phyloP scores from a whole-genome alignment of 129 eudicot species.

The Flaveria brownii region DNA sequence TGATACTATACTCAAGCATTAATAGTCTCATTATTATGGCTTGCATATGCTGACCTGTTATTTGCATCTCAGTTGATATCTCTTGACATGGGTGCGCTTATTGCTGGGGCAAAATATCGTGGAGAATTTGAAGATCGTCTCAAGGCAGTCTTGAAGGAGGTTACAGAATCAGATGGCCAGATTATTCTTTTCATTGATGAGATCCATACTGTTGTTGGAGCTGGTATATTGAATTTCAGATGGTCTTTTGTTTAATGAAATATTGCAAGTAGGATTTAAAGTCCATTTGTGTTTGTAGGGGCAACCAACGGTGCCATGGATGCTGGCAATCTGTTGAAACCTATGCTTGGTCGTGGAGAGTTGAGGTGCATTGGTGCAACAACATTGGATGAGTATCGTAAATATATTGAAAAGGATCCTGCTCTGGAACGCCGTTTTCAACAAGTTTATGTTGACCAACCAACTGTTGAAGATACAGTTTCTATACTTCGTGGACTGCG shows the following conservation, averaged over 20 bases:
- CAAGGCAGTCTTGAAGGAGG: constrained; percentile 95
- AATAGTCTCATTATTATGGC: background rate
- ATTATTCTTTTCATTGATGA: constrained; percentile 93
- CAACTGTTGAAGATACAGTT: constrained; percentile 87
- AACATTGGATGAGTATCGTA: constrained; percentile 94
- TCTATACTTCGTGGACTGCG: constrained; percentile 94
- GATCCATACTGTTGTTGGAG: constrained; percentile 97
- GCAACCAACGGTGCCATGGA: constrained; percentile 99
- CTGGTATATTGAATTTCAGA: constrained; percentile 52
- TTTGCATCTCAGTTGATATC: constrained; percentile 70
- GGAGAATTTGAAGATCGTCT: constrained; percentile 98
- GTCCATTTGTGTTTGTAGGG: constrained; percentile 46
- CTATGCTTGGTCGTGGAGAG: constrained; percentile 99
- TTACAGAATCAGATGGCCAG: constrained; percentile 95
- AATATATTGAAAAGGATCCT: constrained; percentile 95
- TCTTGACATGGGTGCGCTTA: constrained; percentile 98
- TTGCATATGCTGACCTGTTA: constrained; percentile 23
- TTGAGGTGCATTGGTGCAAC: constrained; percentile 98
- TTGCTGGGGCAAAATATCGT: constrained; percentile 97
- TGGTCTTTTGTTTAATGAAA: background rate
- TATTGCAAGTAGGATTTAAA: background rate
- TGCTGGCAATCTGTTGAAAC: constrained; percentile 96
- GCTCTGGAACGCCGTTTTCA: constrained; percentile 98
- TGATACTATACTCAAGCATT: constrained; percentile 12
- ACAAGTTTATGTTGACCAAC: constrained; percentile 98